These are phyloP conservation scores for Scutellaria baicalensis DNA, from an alignment of 257 asterid species.

Conservation along the genomic window DNA sequence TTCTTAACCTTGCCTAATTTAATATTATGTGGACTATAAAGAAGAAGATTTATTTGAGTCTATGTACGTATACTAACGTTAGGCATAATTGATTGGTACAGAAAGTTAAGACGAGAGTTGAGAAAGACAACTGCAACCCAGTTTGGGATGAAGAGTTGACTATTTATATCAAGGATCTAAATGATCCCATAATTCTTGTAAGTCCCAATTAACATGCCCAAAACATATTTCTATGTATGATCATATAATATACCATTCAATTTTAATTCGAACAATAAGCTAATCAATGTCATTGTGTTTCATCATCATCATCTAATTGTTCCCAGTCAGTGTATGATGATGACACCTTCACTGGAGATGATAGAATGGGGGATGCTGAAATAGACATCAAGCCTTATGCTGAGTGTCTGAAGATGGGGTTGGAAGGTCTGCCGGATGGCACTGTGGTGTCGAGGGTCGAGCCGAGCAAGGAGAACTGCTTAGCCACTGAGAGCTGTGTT, in stretches of 20 bases:
- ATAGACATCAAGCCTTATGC: slow-evolving; percentile 47
- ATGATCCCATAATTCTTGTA: slow-evolving; percentile 51
- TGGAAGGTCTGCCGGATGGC: slow-evolving; percentile 41
- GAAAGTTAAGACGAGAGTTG: slow-evolving; percentile 62
- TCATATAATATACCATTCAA: neutral
- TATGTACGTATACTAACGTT: neutral
- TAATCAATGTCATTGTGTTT: neutral
- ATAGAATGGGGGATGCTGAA: slow-evolving; percentile 60
- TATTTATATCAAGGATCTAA: slow-evolving; percentile 42
- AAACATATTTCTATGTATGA: neutral
- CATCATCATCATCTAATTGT: neutral
- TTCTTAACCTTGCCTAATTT: no score
- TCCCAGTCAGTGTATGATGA: slow-evolving; percentile 65
- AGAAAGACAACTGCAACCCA: slow-evolving; percentile 55
- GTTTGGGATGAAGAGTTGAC: slow-evolving; percentile 71
- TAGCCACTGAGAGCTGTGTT: slow-evolving; percentile 51
- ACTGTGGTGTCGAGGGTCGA: slow-evolving; percentile 38
- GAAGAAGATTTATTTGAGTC: no score
- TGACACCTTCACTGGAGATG: slow-evolving; percentile 69
- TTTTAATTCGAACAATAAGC: neutral
- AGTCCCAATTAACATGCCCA: neutral
- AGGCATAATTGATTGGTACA: slow-evolving; percentile 20
- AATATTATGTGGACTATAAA: no score
- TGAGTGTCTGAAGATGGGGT: slow-evolving; percentile 45
- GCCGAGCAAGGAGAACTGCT: slow-evolving; percentile 41